phyloP scores from a whole-genome alignment of 2,329 filamentous ascomycete genomes.

The Beauveria asiatica region DNA sequence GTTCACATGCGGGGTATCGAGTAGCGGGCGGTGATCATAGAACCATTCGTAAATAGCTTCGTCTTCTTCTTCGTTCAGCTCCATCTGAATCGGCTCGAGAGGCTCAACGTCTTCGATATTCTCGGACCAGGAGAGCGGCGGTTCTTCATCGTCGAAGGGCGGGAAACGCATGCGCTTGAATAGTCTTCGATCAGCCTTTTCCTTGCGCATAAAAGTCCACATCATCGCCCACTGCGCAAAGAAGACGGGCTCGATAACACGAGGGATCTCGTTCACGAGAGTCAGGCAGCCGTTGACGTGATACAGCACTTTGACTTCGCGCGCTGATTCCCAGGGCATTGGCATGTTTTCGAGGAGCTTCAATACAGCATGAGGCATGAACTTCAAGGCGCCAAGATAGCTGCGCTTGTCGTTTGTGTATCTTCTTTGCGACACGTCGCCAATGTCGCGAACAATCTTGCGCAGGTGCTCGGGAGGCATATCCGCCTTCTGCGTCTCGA shows the following conservation, averaged over 20 bases:
- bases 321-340: constrained; percentile 96
- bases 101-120: constrained; percentile 99
- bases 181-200: constrained; percentile 89
- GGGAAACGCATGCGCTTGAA: constrained; percentile 99
- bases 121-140: constrained; percentile 93
- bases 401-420: constrained; percentile 98
- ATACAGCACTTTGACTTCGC: constrained; percentile 96
- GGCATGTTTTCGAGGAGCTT: constrained; percentile 99
- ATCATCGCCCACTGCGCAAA: constrained; percentile 99
- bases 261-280: constrained; percentile 89
- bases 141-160: constrained; percentile 97
- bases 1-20: constrained; percentile 90
- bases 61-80: constrained; percentile 90
- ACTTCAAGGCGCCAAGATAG: constrained; percentile 94
- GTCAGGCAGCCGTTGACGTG: constrained; percentile 97
- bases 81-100: constrained; percentile 95
- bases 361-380: constrained; percentile 97
- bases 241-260: constrained; percentile 96
- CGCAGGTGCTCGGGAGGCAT: constrained; percentile 97
- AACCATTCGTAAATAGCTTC: constrained; percentile 91
- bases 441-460: constrained; percentile 97
- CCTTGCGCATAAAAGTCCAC: constrained; percentile 97
- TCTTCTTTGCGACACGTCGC: constrained; percentile 98
- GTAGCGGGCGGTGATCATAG: constrained; percentile 84
- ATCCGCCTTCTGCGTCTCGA: constrained; percentile 96